Evolutionary conservation across 1,284 basidiomycete genomes (phyloP), one percentile per base, ranked within the genome.

Genomic region (Trichosporon asahii): DNA sequence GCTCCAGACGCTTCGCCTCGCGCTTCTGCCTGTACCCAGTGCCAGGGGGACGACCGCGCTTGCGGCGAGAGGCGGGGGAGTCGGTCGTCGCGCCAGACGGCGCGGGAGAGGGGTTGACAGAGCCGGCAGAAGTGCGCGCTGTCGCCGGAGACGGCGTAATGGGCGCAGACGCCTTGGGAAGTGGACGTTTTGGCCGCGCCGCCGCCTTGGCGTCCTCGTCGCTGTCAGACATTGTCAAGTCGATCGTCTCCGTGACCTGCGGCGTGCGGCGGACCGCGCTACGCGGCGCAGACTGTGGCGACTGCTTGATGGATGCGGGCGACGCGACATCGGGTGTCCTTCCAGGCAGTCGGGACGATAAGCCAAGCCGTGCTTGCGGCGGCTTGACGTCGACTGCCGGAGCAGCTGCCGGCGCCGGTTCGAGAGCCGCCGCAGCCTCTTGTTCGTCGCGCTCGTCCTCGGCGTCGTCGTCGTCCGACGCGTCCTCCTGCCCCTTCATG

Each of bases 391-490:
- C 57, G 2, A 11, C 27, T 2, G 18, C 23, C 3, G 29, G 27
- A 3, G 57, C 37, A 11, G n/a, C 53, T 2, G 35, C 14, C 64
- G 65, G 25, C 8, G 14, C 33, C 2, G 35, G 44, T 8, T 64
- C 65, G 23, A 61, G 27, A 18, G 27, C 9, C 27, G 57, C 57
- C 2, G 57, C 14, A 7, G 57, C 57, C 57, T 63, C 66, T 7
- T 66, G 44, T 11, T 67, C 57, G 25, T 66, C 65, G 14, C 31
- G 65, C 46, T 71, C 49, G 12, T 27, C 68, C 49, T 69, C 64
- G 33, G 61, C 60, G 14, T 68, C 68, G 14, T 72, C 70, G 8
- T 67, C 40, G 18, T 35, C 60, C 31, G 67, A 67, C 29, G 67
- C 44, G n/a, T 66, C 61, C 15, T 12, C 46, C 33, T 31, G 55